Base-by-base conservation (phyloP, 2,329 filamentous ascomycete genomes). In the Endocalyx cinctus region DNA sequence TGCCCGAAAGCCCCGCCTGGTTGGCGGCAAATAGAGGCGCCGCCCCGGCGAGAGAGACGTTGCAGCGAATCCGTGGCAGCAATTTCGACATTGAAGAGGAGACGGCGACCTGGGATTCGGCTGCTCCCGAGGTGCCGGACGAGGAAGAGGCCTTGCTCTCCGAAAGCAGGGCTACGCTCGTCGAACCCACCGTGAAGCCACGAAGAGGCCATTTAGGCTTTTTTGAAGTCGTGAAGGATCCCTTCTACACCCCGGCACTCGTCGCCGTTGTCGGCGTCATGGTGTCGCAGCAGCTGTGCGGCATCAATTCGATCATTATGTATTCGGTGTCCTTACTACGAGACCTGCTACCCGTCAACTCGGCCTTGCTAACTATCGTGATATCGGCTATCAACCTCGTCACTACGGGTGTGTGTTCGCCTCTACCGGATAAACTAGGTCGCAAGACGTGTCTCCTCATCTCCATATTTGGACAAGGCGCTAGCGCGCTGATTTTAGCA, bases 231-330 rank as follows among this genome's bases (percentile, higher is more conserved):
- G 59, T 87, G 25, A 70, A 65, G 16, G 77, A 90, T 47, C 72
- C 80, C 0, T 64, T 76, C 7, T 84, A 85, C 50, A 75, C 82
- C 4, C 81, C 79, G 0, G 84, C 84, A 33, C 81, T 94, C 34
- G 71, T 92, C 39, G 87, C 89, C 5, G 86, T 94, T 4, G 74
- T 94, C 10, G 88, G 87, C 1, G 82, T 94, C 47, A 96, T 97
- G 89, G 72, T 89, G 38, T 83, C 86, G 1, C 92, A 97, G 58
- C 92, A 98, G 58, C 71, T 96, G 23, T 90, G 85, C 38, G 90
- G 87, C 29, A 90, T 97, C 65, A 97, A 98, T 72, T 90, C 84
- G 38, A 90, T 97, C 54, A 84, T 97, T 62, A 96, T 98, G 89
- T 98, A 98, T 62, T 94, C 89, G 3, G 92, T 97, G 5, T 88